phyloP scores from a whole-genome alignment of 352 stramenopile species.

The Bremia lactucae region DNA sequence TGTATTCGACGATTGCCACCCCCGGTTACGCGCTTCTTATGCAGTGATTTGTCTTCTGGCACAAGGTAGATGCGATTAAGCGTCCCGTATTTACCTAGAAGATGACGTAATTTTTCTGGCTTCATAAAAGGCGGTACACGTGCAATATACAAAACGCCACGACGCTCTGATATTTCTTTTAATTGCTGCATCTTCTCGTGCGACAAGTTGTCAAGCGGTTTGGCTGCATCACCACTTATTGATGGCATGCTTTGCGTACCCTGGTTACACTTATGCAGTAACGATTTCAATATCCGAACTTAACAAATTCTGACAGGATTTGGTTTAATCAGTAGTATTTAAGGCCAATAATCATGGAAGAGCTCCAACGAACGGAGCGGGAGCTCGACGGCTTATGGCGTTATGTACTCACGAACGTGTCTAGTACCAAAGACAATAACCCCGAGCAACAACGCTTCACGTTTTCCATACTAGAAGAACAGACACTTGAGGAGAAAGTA shows the following conservation, averaged over 20 bases:
- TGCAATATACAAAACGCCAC: constrained; percentile 87
- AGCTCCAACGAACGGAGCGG: constrained; percentile 30
- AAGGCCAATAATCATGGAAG: constrained; percentile 27
- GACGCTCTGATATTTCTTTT: constrained; percentile 36
- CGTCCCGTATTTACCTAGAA: constrained; percentile 88
- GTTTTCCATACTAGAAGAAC: constrained; percentile 53
- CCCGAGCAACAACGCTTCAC: constrained; percentile 19
- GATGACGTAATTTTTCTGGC: constrained; percentile 89
- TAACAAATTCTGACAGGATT: too few relatives aligned
- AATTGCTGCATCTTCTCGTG: constrained; percentile 42
- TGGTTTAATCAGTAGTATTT: too few relatives aligned
- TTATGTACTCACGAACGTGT: constrained; percentile 34
- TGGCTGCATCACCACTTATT: constrained; percentile 5
- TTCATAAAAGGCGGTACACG: constrained; percentile 95
- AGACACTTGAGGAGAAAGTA: constrained; percentile 45
- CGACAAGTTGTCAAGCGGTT: constrained; percentile 22
- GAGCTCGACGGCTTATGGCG: constrained; percentile 32
- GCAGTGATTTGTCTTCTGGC: constrained; percentile 89
- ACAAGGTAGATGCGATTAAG: constrained; percentile 95
- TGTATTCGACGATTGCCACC: constrained; percentile 85
- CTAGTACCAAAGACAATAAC: constrained; percentile 1
- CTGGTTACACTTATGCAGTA: too few relatives aligned
- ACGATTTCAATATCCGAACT: too few relatives aligned
- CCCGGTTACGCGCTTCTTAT: constrained; percentile 83
- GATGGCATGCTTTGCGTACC: too few relatives aligned